phyloP scores from a whole-genome alignment of 495 filamentous ascomycete genomes.

The Trichocladium uniseriatum region DNA sequence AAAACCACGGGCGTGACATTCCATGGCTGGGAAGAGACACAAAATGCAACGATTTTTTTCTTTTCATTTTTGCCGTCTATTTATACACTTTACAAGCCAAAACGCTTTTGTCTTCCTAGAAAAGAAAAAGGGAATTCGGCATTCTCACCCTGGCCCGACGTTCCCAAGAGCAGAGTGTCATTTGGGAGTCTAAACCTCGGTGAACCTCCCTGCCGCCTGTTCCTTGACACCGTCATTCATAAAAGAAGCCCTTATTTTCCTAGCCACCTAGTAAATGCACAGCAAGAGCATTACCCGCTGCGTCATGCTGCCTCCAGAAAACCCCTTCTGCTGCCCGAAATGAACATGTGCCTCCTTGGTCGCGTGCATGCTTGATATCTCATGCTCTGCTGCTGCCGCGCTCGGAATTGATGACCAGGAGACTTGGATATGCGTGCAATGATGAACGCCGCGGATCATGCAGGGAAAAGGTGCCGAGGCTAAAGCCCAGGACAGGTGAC shows the following conservation, averaged over 20 bases:
- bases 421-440: background rate
- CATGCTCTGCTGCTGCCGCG: background rate
- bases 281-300: background rate
- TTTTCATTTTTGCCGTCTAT: slow-evolving; percentile 16
- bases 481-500: slow-evolving; percentile 7
- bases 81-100: slow-evolving; percentile 19
- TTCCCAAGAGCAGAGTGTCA: slow-evolving; percentile 12
- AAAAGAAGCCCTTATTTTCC: background rate
- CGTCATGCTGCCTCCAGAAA: background rate
- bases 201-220: background rate
- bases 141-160: background rate
- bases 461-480: slow-evolving; percentile 4
- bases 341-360: background rate
- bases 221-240: slow-evolving; percentile 9
- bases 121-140: background rate
- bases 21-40: too few relatives aligned
- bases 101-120: slow-evolving; percentile 24
- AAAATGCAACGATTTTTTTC: slow-evolving; percentile 15
- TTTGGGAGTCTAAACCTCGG: slow-evolving; percentile 12
- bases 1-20: too few relatives aligned
- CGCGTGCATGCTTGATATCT: background rate
- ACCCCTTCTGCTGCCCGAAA: background rate
- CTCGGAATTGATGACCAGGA: background rate
- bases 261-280: slow-evolving; percentile 9
- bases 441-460: slow-evolving; percentile 2